Evolutionary conservation across 495 filamentous ascomycete genomes (phyloP), one percentile per base, ranked within the genome.

Genomic region (Penicillium taxi): DNA sequence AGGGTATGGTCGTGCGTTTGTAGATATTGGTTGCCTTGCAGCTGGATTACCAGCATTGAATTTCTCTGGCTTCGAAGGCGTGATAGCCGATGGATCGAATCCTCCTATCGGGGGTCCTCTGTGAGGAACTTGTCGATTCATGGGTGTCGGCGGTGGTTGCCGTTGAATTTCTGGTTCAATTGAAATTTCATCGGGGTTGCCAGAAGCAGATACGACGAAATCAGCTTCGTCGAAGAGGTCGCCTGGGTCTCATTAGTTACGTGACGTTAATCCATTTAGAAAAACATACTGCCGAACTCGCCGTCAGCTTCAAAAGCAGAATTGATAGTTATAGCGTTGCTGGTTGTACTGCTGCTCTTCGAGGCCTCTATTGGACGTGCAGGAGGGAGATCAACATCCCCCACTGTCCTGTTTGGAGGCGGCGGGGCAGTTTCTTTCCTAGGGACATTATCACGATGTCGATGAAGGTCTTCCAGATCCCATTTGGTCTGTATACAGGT

Each of bases 191-290:
- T 85, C 81, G 5, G 81, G 82, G 36, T 74, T 68, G 11, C 74
- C 74, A 11, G 73, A 72, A 52, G 32, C 64, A 35, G 36, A 75
- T 59, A 53, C 75, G 59, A 56, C 63, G 51, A 88, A 86, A 52
- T 88, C 82, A 16, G 74, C 79, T 60, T 85, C 81, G 49, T 86
- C 81, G 48, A 86, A 77, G 22, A 84, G 72, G 44, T 74, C 71
- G 44, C 67, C 71, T 72, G 22, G 6, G 32, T 26, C 47, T 43
- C 9, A 37, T 67, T 50, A 63, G 48, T n/a, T n/a, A n/a, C n/a
- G n/a, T n/a, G n/a, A n/a, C n/a, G n/a, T n/a, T n/a, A n/a, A n/a
- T n/a, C n/a, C 3, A 2, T 5, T 16, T 16, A 9, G 12, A 3
- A 15, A 15, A 11, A 45, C 72, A 60, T 67, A 75, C 80, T 84